Conservation (phyloP, 2,329 filamentous ascomycete species). For the Monilinia fructigena region DNA sequence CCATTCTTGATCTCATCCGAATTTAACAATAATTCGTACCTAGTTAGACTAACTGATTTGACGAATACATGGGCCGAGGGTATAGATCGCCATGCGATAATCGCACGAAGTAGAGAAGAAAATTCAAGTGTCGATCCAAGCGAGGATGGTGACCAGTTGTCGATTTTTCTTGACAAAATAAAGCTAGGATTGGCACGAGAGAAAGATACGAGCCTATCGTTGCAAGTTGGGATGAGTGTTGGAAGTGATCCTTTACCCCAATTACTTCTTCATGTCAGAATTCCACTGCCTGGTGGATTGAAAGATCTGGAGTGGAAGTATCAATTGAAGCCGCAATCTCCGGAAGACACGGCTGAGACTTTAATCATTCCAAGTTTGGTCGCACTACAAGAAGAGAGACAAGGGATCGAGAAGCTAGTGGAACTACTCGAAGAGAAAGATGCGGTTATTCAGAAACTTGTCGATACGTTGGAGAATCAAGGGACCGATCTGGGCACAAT, state of each 20-base stretch:
- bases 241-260: slow-evolving; percentile 35
- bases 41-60: slow-evolving; percentile 67
- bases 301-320: slow-evolving; percentile 65
- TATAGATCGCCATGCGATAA: slow-evolving; percentile 60
- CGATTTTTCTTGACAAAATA: slow-evolving; percentile 65
- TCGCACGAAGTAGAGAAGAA: slow-evolving; percentile 59
- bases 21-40: slow-evolving; percentile 59
- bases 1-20: slow-evolving; percentile 61
- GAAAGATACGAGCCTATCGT: slow-evolving; percentile 46
- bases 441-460: slow-evolving; percentile 52
- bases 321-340: slow-evolving; percentile 46
- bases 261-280: slow-evolving; percentile 51
- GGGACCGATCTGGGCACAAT: slow-evolving; percentile 51
- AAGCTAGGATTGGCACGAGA: slow-evolving; percentile 47
- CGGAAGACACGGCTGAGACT: slow-evolving; percentile 44
- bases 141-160: slow-evolving; percentile 64
- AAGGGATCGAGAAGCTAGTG: slow-evolving; percentile 47
- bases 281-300: slow-evolving; percentile 61
- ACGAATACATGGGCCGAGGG: slow-evolving; percentile 71
- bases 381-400: slow-evolving; percentile 43
- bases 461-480: slow-evolving; percentile 53
- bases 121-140: slow-evolving; percentile 70
- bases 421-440: slow-evolving; percentile 52
- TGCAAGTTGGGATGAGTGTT: slow-evolving; percentile 42
- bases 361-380: slow-evolving; percentile 50